Evolutionary conservation across 768 basidiomycete species (phyloP), one percentile per base, ranked within the genome.

Genomic region (Lactifluus volemus): DNA sequence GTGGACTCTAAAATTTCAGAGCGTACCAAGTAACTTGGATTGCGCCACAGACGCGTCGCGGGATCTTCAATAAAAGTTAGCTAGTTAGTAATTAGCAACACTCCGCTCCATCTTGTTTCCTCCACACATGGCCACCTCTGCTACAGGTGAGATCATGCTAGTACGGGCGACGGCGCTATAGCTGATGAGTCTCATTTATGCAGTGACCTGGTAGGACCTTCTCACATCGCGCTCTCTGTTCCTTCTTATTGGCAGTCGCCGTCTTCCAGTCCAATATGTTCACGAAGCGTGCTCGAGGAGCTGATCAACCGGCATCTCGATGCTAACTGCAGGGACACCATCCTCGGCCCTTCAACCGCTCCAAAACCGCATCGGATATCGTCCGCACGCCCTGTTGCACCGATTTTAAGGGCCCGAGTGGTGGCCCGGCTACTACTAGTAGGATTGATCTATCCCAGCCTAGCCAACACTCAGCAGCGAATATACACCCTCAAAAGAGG

Each of bases 301-400:
- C 19, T 57, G 39, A 63, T 63, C 19, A 63, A 63, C 39, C 51
- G n/a, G 19, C 61, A 63, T 44, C 47, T 63, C 39, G 61, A 63
- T 44, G 61, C 57, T 39, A 53, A 44, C 21, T 63, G 61, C 25
- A 63, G 52, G 52, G 61, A 63, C 6, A 5, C 57, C 52, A 63
- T 63, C 19, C 32, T 44, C 1, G 61, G 51, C 9, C 61, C 55
- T 15, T 63, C 61, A 8, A 49, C 39, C n/a, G n/a, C 15, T n/a
- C 51, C 0, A 53, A 53, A 19, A 45, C 32, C 39, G 14, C 55
- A 7, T 11, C 11, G 50, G 38, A 42, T 21, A 38, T 44, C 56
- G 39, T 38, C 61, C 14, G 14, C 47, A 25, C 56, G 57, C 12
- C 41, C 47, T 30, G 52, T 63, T 15, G 61, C 61, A 38, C 57